These are phyloP conservation scores for Oryza punctata DNA, from an alignment of 176 grass and related monocot species.

Conservation along the genomic window DNA sequence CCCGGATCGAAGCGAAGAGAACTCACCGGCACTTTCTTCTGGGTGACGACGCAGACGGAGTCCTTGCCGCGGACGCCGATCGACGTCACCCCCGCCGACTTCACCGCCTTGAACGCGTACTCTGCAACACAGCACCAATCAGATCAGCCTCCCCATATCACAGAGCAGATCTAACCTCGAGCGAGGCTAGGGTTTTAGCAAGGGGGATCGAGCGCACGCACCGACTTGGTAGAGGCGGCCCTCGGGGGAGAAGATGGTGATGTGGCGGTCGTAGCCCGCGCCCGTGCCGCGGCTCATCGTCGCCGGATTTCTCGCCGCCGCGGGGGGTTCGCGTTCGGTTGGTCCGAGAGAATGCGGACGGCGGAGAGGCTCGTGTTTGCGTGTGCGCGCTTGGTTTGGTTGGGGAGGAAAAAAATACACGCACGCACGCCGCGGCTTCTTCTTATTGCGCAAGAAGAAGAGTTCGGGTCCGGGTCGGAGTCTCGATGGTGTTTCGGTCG, in stretches of 20 bases:
- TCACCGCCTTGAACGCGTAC: conserved; percentile 99
- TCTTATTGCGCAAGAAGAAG: conserved; percentile 50
- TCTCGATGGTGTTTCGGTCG: background rate
- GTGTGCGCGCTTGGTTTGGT: background rate
- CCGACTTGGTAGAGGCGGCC: conserved; percentile 99
- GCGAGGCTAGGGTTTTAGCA: conserved; percentile 33
- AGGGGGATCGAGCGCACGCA: conserved; percentile 45
- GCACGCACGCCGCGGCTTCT: background rate
- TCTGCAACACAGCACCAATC: conserved; percentile 49
- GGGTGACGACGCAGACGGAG: conserved; percentile 93
- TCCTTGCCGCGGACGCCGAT: conserved; percentile 94
- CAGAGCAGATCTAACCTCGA: conserved; percentile 29
- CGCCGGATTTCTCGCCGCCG: conserved; percentile 29
- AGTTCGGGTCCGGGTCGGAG: background rate
- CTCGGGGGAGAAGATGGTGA: conserved; percentile 99
- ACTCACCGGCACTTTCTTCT: conserved; percentile 99
- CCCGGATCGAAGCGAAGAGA: background rate
- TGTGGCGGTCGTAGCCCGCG: conserved; percentile 98
- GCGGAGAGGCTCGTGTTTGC: background rate
- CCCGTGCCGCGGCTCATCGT: conserved; percentile 80
- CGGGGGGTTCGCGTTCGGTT: no score
- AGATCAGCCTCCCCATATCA: background rate
- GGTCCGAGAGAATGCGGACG: background rate
- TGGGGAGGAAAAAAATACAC: background rate
- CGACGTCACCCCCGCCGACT: conserved; percentile 87